A percentile compares a stretch with the other conserved stretches of the same genome.
Evolutionary conservation across 805 yeast genomes (phyloP).

Genomic region (Debaryomyces prosopidis): DNA sequence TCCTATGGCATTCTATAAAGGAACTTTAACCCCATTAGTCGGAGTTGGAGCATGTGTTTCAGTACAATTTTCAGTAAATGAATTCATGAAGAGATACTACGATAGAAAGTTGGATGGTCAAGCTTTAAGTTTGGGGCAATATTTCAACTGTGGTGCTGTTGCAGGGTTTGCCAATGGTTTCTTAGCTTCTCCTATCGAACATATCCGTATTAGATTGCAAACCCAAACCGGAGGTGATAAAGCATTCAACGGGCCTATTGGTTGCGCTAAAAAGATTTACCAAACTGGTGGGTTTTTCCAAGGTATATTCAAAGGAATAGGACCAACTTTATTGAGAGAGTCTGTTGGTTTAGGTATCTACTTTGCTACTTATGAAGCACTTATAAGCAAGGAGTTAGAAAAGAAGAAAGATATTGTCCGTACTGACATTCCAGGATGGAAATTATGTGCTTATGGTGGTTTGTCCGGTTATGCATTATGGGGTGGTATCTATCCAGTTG

Average conservation of each 20-base stretch:
- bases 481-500: constrained; percentile 83
- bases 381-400: constrained; percentile 67
- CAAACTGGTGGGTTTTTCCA: constrained; percentile 47
- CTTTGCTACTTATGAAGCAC: constrained; percentile 87
- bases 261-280: constrained; percentile 61
- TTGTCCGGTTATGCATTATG: constrained; percentile 89
- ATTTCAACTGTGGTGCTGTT: constrained; percentile 80
- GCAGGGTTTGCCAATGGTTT: constrained; percentile 92
- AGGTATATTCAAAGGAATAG: constrained; percentile 77
- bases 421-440: constrained; percentile 82
- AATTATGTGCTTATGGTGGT: constrained; percentile 85
- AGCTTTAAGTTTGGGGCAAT: constrained; percentile 60
- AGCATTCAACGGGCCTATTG: constrained; percentile 70
- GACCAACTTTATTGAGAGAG: constrained; percentile 83
- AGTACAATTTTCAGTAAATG: constrained; percentile 93
- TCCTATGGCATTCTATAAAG: constrained; percentile 43
- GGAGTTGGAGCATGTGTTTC: constrained; percentile 95
- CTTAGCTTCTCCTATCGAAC: constrained; percentile 92
- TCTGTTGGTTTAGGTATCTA: constrained; percentile 86
- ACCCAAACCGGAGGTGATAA: constrained; percentile 67
- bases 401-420: constrained; percentile 46
- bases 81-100: constrained; percentile 85
- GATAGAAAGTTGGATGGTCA: constrained; percentile 44
- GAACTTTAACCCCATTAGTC: constrained; percentile 46
- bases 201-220: constrained; percentile 89